Evolutionary conservation across 169 alveolate genomes (phyloP), one percentile per base, ranked within the genome.

Genomic region (Amoebophrya sp.): DNA sequence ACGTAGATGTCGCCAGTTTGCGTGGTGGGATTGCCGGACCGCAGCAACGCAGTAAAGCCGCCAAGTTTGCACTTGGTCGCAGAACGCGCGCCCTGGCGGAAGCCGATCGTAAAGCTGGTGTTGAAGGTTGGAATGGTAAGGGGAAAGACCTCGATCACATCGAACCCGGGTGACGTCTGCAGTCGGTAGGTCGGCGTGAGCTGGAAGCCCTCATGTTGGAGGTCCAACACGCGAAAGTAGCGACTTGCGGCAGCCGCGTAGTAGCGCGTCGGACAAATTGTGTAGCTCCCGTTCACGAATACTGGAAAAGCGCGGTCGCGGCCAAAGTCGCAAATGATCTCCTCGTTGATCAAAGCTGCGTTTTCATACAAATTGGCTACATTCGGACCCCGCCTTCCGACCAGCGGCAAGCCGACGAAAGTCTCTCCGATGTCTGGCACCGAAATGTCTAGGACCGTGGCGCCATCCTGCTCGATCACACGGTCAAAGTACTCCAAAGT

Each of bases 401-500:
- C 83, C 33, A 29, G 38, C 33, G 83, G 83, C 26, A 65, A 26
- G 26, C 83, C 83, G 83, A 65, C n/a, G 83, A 65, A 65, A 6
- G 83, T 65, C n/a, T 65, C 83, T 65, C 83, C 83, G 83, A 65
- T 65, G 26, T 65, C 83, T 6, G 83, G 83, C 33, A 65, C 83
- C 39, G 36, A 12, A 26, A 6, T 26, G 3, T 65, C 83, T 36
- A 65, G 18, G 38, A 12, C 36, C 36, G 83, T 65, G 33, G 83
- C 12, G 36, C 83, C 83, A 26, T 65, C 83, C 33, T 65, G 83
- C 83, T 65, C 83, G 83, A 65, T 65, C 39, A 65, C 83, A 36
- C 83, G 83, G 83, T 65, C 83, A 36, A 65, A 65, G 26, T 65
- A 65, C 83, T 65, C 83, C 36, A 65, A 26, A 6, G 26, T 6